These are phyloP conservation scores for Alliaria petiolata DNA, from an alignment of 345 rosid species.

Conservation along the genomic window DNA sequence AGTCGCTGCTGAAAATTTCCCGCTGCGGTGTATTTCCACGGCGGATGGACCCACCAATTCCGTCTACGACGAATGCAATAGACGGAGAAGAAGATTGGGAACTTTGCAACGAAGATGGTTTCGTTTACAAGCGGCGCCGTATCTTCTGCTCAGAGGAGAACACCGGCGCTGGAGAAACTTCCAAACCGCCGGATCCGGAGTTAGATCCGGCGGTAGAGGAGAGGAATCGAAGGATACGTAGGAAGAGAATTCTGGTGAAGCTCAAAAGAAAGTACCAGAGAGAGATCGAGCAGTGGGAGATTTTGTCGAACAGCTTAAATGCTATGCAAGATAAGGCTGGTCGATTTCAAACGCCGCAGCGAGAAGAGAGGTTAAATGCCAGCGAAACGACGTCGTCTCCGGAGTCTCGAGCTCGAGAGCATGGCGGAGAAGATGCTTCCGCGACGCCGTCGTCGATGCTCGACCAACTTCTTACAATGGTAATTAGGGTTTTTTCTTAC, in stretches of 20 bases:
- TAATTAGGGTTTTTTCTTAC: conserved; percentile 32
- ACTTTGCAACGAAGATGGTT: conserved; percentile 67
- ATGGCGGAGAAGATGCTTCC: conserved; percentile 11
- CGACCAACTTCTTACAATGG: conserved; percentile 62
- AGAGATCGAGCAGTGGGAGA: conserved; percentile 66
- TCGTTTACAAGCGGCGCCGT: conserved; percentile 59
- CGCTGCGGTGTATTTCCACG: conserved; percentile 14
- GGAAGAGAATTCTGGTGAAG: conserved; percentile 46
- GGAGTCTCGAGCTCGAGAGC: not conserved
- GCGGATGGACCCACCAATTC: not conserved
- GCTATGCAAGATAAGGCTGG: conserved; percentile 45
- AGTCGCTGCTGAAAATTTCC: not conserved
- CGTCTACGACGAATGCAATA: not conserved
- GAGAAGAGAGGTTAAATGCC: conserved; percentile 10
- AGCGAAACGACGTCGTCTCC: conserved; percentile 20
- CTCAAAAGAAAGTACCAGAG: conserved; percentile 47
- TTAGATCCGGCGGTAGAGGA: conserved; percentile 42
- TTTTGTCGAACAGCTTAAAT: conserved; percentile 52
- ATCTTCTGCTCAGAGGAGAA: not conserved
- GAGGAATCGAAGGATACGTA: conserved; percentile 41
- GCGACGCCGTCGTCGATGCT: conserved; percentile 25
- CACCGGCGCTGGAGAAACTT: conserved; percentile 5
- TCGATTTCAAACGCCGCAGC: conserved; percentile 24
- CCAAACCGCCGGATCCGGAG: conserved; percentile 25
- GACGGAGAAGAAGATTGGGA: conserved; percentile 49